A percentile compares a stretch with the other conserved stretches of the same genome.
phyloP scores from a whole-genome alignment of 1,284 basidiomycete species.

The Xanthoconium separans region DNA sequence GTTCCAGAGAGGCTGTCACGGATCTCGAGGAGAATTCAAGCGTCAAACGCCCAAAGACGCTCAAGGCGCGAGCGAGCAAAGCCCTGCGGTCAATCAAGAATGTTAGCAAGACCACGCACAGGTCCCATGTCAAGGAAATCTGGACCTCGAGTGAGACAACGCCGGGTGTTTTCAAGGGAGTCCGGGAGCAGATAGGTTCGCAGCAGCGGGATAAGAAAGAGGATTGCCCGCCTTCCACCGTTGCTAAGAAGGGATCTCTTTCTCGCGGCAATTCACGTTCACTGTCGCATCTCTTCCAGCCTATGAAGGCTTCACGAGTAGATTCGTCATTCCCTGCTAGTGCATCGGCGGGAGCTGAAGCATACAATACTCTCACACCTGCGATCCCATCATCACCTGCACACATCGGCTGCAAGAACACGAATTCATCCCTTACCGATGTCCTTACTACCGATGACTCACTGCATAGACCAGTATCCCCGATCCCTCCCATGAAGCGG shows the following conservation, averaged over 20 bases:
- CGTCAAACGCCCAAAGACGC: constrained; percentile 49
- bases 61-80: constrained; percentile 57
- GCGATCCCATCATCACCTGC: constrained; percentile 9
- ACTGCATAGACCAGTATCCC: constrained; percentile 9
- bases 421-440: constrained; percentile 9
- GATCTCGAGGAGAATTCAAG: constrained; percentile 30
- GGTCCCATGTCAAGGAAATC: constrained; percentile 39
- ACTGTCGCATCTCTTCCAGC: constrained; percentile 26
- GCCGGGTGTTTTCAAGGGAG: constrained; percentile 29
- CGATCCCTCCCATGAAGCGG: constrained; percentile 19
- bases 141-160: constrained; percentile 34
- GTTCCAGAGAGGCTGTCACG: constrained; percentile 36
- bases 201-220: constrained; percentile 12
- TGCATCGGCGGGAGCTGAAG: constrained; percentile 1
- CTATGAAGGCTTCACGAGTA: constrained; percentile 13
- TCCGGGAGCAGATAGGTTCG: constrained; percentile 21
- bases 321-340: constrained; percentile 10
- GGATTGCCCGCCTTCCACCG: background rate
- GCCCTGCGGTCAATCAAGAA: constrained; percentile 63
- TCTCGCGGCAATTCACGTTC: constrained; percentile 24
- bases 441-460: constrained; percentile 18
- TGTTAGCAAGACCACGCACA: constrained; percentile 42
- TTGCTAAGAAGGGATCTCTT: constrained; percentile 16
- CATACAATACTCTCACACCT: constrained; percentile 1
- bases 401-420: constrained; percentile 5